These are phyloP conservation scores for Penicillium malachiteum DNA, from an alignment of 495 filamentous ascomycete species.

Conservation along the genomic window DNA sequence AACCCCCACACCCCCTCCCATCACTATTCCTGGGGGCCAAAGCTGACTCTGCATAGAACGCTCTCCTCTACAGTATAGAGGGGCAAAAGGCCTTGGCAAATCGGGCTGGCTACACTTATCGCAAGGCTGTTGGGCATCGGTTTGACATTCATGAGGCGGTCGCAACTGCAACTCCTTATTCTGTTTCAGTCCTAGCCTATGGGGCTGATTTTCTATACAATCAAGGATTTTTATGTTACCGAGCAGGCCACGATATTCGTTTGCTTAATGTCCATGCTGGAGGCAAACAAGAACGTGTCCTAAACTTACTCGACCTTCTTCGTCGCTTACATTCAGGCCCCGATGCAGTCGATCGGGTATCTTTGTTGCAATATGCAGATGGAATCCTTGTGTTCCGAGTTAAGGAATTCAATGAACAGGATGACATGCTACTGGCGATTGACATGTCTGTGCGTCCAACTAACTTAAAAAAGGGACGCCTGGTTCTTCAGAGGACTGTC, in stretches of 20 bases:
- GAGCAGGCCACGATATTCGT: conserved; percentile 56
- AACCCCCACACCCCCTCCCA: not conserved
- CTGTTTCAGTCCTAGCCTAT: conserved; percentile 57
- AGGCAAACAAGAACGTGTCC: conserved; percentile 52
- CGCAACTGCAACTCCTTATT: conserved; percentile 61
- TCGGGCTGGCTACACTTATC: conserved; percentile 51
- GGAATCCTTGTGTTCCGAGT: conserved; percentile 57
- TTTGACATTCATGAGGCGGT: conserved; percentile 63
- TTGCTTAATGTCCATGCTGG: conserved; percentile 59
- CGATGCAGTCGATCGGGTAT: conserved; percentile 48
- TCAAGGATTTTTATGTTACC: conserved; percentile 64
- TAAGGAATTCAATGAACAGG: conserved; percentile 30
- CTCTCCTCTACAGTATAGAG: conserved; percentile 58
- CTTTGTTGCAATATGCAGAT: conserved; percentile 61
- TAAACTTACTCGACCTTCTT: conserved; percentile 54
- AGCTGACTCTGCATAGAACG: conserved; percentile 41
- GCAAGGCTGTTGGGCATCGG: conserved; percentile 56
- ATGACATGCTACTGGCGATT: conserved; percentile 60
- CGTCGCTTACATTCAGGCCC: conserved; percentile 26
- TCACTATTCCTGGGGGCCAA: not conserved
- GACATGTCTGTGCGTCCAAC: conserved; percentile 37
- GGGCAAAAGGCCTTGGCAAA: conserved; percentile 46
- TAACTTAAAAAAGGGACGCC: conserved; percentile 35
- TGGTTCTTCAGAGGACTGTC: conserved; percentile 22
- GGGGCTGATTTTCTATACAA: conserved; percentile 62